Evolutionary conservation across 1,284 basidiomycete species (phyloP), one percentile per base, ranked within the genome.

Genomic region (Microbotryomycetes sp.): DNA sequence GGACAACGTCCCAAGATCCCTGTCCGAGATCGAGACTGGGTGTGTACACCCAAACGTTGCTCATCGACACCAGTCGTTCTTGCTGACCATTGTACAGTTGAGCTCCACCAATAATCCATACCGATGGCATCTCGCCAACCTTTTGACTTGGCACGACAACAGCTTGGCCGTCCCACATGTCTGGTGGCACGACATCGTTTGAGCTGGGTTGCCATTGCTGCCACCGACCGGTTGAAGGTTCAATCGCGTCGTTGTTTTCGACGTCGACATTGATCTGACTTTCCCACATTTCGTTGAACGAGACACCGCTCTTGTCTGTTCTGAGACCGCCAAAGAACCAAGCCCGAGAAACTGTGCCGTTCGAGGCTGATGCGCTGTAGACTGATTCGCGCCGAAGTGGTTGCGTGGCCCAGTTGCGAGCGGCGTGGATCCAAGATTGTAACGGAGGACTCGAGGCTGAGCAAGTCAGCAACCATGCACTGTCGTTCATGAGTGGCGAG

Each of bases 231-330:
- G 18, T 2, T 0, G 6, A n/a, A 13, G 21, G 11, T 18, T 23
- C 52, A 23, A 45, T 41, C 46, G n/a, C n/a, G 9, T n/a, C 28
- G 24, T 41, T 49, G 35, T 41, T 28, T 18, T 11, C 23, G 1
- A 28, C 2, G 3, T 26, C 1, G n/a, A 49, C 18, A 1, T 13
- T 21, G 5, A 53, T 18, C 24, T 54, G 49, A 3, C 62, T 24
- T 48, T 65, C 66, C 66, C 66, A 67, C 41, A 67, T 26, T 28
- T 67, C 66, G 24, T 29, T n/a, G 18, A 59, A 62, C 3, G 58
- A 30, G 0, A 56, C 45, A 3, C 60, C 58, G 2, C 41, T 50
- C n/a, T 57, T 60, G 35, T 67, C 66, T 3, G 58, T 31, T 2
- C 60, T 47, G 18, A 59, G 30, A 0, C 66, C 66, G 18, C 66